Evolutionary conservation across 2,329 filamentous ascomycete genomes (phyloP).

Genomic region (Thelonectria olida): DNA sequence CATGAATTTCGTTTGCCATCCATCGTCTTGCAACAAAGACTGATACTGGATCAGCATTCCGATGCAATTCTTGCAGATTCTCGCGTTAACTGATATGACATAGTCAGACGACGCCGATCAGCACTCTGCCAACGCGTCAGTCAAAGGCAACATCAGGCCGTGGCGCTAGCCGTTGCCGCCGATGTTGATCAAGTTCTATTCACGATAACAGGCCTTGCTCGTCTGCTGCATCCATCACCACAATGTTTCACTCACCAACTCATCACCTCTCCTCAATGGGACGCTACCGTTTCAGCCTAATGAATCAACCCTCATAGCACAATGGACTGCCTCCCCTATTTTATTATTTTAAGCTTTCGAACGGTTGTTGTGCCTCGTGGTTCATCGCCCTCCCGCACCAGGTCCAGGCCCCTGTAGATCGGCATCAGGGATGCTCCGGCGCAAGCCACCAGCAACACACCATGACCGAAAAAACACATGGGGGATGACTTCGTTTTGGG

Average conservation of each 20-base stretch:
- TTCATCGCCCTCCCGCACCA: not conserved
- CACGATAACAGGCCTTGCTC: not conserved
- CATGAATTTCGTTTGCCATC: not conserved
- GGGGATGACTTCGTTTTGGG: not conserved
- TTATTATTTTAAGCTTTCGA: slow-evolving; percentile 13
- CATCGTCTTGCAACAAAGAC: not conserved
- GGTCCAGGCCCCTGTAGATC: slow-evolving; percentile 18
- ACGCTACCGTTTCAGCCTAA: slow-evolving; percentile 4
- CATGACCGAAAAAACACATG: not conserved
- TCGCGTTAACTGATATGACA: not conserved
- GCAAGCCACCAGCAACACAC: slow-evolving; percentile 15
- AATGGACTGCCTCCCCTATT: not conserved
- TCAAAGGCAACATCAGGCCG: not conserved
- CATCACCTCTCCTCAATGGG: not conserved
- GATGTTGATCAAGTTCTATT: not conserved
- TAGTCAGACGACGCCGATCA: not conserved
- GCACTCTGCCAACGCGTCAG: not conserved
- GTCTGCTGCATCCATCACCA: not conserved
- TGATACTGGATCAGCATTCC: not conserved
- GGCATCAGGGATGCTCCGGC: slow-evolving; percentile 15
- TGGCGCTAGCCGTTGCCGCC: not conserved
- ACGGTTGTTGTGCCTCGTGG: slow-evolving; percentile 12
- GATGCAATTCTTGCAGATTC: not conserved
- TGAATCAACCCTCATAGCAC: no score
- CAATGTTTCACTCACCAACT: not conserved